Conservation (phyloP, 352 stramenopile species). For the Aphanomyces euteiches region DNA sequence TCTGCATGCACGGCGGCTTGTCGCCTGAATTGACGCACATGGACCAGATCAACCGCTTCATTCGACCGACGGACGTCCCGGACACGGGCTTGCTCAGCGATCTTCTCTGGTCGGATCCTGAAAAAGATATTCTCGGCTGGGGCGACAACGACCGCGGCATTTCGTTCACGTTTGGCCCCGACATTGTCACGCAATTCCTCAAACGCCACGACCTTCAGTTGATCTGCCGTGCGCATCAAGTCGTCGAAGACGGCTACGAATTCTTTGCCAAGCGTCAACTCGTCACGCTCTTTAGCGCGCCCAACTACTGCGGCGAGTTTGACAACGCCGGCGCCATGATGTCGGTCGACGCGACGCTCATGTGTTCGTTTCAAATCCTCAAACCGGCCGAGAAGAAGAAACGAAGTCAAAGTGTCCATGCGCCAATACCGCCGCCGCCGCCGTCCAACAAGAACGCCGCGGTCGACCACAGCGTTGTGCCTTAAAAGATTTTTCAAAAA, state of each 20-base stretch:
- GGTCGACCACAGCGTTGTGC: too few relatives aligned
- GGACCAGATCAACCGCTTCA: conserved; percentile 92
- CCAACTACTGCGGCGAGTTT: conserved; percentile 90
- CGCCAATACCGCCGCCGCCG: conserved; percentile 32
- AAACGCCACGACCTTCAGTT: conserved; percentile 97
- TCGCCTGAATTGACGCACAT: conserved; percentile 95
- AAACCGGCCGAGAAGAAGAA: conserved; percentile 67
- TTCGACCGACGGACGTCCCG: conserved; percentile 70
- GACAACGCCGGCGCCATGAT: conserved; percentile 89
- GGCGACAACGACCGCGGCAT: conserved; percentile 96
- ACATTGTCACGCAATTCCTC: conserved; percentile 97
- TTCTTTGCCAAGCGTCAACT: conserved; percentile 76
- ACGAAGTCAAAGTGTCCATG: conserved; percentile 61
- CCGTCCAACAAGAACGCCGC: too few relatives aligned
- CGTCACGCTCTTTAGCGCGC: conserved; percentile 88
- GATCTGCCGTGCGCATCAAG: conserved; percentile 91
- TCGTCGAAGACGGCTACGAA: conserved; percentile 56
- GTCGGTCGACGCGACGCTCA: conserved; percentile 48
- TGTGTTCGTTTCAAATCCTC: conserved; percentile 7
- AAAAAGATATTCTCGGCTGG: conserved; percentile 87
- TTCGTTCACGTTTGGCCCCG: conserved; percentile 97
- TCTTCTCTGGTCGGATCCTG: conserved; percentile 82
- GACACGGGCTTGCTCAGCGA: conserved; percentile 76
- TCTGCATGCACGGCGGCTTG: conserved; percentile 94
- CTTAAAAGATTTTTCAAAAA: too few relatives aligned